Base-by-base conservation (phyloP, 2,329 filamentous ascomycete species). In the Colletotrichum echinochloae region DNA sequence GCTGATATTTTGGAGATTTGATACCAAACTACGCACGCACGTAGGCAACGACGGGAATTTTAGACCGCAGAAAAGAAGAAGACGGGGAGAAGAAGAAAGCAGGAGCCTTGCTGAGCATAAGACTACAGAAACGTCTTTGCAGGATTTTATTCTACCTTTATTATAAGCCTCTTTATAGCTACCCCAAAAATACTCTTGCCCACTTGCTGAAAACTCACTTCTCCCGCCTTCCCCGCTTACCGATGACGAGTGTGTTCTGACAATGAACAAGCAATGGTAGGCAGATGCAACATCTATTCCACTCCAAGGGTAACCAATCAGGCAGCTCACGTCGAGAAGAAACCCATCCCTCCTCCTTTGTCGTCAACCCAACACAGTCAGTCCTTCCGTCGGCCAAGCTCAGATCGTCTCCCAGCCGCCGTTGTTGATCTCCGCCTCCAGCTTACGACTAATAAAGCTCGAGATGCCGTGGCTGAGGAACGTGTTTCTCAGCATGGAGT, bases 381-480 rank as follows among this genome's bases (percentile, higher is more conserved):
- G 28, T 60, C 23, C 57, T 28, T 28, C 39, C 35, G 14, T n/a
- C 26, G 7, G 23, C 6, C 20, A 26, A 26, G 5, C 26, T 83
- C 75, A 88, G 62, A 90, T 86, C n/a, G 90, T 98, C 83, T 99
- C 96, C 96, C 96, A 99, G 0, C 96, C 96, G 0, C 96, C 96
- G 76, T 94, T 98, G 78, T 99, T 99, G 54, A 98, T 94, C 80
- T 99, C 96, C 18, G 94, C 92, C 84, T 99, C 96, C 74, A 99
- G 82, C 81, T 94, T 95, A 74, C 96, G 87, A 74, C 92, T 93
- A 78, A 99, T 97, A 56, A 94, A 90, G 74, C 93, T 97, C 44
- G 95, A 95, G 35, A 99, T 90, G 5, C 92, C 91, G 76, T 98
- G 94, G 60, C 90, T 89, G 70, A 98, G 85, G 91, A 97, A 98